Evolutionary conservation across 345 rosid species (phyloP), one percentile per base, ranked within the genome.

Genomic region (Turritis glabra): DNA sequence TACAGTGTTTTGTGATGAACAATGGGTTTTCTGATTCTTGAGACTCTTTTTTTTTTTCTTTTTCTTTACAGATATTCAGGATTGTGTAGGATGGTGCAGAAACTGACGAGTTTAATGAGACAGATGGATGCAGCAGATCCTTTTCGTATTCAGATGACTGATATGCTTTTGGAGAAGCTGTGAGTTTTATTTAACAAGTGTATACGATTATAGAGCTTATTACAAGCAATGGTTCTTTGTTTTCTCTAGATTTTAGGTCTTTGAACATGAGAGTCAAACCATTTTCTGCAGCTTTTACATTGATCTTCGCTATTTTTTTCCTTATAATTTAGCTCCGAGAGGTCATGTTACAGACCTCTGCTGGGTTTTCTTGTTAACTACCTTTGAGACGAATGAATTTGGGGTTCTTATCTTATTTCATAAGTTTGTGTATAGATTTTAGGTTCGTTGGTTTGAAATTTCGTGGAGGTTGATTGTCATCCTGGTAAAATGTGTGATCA

Each of bases 71-170:
- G 98, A 74, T 90, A 95, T 65, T 86, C 88, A 22, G 71, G 84
- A 59, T 77, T 90, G 86, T 86, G 97, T 78, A 80, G 92, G 76
- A 92, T 83, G 96, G 96, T 79, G 80, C 98, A 92, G 88, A 86
- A 92, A 77, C 80, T 92, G 84, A 91, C 90, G 14, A 80, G 80
- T 67, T 55, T 89, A 69, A 15, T 92, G 85, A 89, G 89, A 86
- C 97, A 92, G 81, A 89, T 90, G 89, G 98, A 95, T 58, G 79
- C 89, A 0, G 64, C 86, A 41, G 99, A 90, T 74, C 91, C 96
- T 70, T 86, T 58, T 68, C 88, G 97, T 4, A 78, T 95, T 47
- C 93, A 95, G 82, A 92, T 90, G 98, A 84, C 92, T 38, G 96
- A 85, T 87, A 52, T 44, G 77, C 90, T 95, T 44, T 79, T 92